These are phyloP conservation scores for Huntiella omanensis DNA, from an alignment of 2,329 filamentous ascomycete species.

Conservation along the genomic window DNA sequence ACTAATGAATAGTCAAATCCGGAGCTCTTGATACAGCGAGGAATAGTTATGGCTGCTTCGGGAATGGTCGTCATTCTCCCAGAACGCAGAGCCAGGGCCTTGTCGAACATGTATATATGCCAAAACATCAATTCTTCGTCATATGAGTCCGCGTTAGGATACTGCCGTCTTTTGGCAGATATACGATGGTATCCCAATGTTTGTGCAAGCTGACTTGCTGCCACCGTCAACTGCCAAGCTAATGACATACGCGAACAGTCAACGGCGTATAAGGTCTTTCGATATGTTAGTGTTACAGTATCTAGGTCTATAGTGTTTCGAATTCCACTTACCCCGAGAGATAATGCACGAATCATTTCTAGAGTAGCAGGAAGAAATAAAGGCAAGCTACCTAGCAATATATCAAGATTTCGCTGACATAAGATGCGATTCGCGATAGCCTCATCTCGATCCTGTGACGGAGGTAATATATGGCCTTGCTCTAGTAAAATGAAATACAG, in stretches of 20 bases:
- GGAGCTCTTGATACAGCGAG: constrained; percentile 25
- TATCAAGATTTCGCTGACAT: constrained; percentile 31
- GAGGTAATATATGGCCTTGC: constrained; percentile 17
- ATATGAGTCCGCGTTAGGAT: not conserved
- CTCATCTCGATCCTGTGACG: constrained; percentile 15
- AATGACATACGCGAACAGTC: constrained; percentile 43
- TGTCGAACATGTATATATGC: constrained; percentile 38
- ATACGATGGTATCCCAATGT: constrained; percentile 40
- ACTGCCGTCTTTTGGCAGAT: not conserved
- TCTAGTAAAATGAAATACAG: constrained; percentile 32
- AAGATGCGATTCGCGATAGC: constrained; percentile 22
- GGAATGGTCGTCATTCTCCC: constrained; percentile 39
- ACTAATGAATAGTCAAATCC: constrained; percentile 18
- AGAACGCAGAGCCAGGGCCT: constrained; percentile 36
- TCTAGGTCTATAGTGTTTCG: not conserved
- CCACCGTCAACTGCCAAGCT: constrained; percentile 42
- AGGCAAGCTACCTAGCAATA: constrained; percentile 30
- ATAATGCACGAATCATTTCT: constrained; percentile 37
- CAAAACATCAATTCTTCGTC: constrained; percentile 25
- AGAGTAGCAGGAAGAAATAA: constrained; percentile 35
- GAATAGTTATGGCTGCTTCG: constrained; percentile 39
- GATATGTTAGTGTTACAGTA: constrained; percentile 1
- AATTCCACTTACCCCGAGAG: constrained; percentile 31
- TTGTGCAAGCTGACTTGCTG: constrained; percentile 40
- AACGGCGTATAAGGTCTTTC: constrained; percentile 39